Evolutionary conservation across 495 filamentous ascomycete genomes (phyloP).

Genomic region (Aspergillus saccharolyticus): DNA sequence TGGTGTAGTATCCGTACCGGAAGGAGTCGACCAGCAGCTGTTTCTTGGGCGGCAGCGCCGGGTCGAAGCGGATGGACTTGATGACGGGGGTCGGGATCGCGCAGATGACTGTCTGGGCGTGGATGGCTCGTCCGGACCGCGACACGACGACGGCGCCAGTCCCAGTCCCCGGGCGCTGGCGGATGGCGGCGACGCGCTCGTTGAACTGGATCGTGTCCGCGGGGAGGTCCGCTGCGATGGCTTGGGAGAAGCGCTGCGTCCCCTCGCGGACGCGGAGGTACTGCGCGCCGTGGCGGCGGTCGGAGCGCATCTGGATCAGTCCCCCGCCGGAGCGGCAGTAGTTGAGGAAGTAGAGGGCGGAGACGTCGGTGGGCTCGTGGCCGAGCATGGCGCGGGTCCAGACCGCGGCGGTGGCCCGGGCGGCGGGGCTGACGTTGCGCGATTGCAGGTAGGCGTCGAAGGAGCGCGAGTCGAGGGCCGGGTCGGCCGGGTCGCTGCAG

Average conservation of each 20-base stretch:
- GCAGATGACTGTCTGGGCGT: slow-evolving; percentile 33
- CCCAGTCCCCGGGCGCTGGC: background rate
- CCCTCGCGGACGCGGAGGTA: slow-evolving; percentile 35
- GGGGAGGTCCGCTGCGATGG: slow-evolving; percentile 20
- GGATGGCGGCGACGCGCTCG: slow-evolving; percentile 14
- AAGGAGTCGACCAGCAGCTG: slow-evolving; percentile 14
- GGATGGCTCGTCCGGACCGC: slow-evolving; percentile 11
- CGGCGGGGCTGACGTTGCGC: slow-evolving; percentile 17
- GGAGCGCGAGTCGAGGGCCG: slow-evolving; percentile 26
- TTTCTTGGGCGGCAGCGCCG: slow-evolving; percentile 22
- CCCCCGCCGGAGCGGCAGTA: slow-evolving; percentile 44
- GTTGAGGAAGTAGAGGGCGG: slow-evolving; percentile 44
- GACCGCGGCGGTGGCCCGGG: slow-evolving; percentile 25
- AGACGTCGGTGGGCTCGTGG: slow-evolving; percentile 36
- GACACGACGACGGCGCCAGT: background rate
- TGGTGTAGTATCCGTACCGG: slow-evolving; percentile 33
- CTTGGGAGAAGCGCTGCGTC: slow-evolving; percentile 28
- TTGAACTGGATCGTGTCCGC: slow-evolving; percentile 19
- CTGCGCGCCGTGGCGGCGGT: slow-evolving; percentile 39
- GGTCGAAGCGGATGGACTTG: slow-evolving; percentile 30
- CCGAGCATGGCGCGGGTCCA: slow-evolving; percentile 44
- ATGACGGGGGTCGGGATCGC: slow-evolving; percentile 30
- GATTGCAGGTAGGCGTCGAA: slow-evolving; percentile 26
- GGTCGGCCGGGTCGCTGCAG: slow-evolving; percentile 11
- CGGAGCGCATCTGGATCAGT: slow-evolving; percentile 34